Evolutionary conservation across 768 basidiomycete species (phyloP).

Genomic region (Lactifluus rugatus): DNA sequence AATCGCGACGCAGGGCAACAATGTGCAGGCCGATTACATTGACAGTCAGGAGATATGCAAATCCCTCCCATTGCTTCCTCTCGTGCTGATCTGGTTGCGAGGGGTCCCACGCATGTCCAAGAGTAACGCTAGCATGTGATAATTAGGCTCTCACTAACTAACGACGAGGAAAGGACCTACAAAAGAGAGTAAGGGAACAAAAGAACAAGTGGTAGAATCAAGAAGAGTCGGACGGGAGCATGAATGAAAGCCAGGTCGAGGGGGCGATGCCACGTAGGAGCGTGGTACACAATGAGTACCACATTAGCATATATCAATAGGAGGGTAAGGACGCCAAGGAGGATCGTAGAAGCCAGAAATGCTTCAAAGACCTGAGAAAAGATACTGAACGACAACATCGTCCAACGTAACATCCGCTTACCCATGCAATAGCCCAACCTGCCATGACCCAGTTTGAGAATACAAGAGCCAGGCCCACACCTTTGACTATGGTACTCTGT

Average conservation of each 20-base stretch:
- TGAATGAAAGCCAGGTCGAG: slow-evolving; percentile 80
- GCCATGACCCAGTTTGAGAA: slow-evolving; percentile 75
- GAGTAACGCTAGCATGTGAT: slow-evolving; percentile 44
- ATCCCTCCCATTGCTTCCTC: slow-evolving; percentile 62
- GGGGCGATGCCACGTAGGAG: slow-evolving; percentile 46
- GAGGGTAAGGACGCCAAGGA: slow-evolving; percentile 61
- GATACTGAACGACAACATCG: background rate
- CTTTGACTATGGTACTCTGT: slow-evolving; percentile 60
- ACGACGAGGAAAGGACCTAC: slow-evolving; percentile 23
- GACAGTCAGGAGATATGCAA: slow-evolving; percentile 54
- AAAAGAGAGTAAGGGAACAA: slow-evolving; percentile 57
- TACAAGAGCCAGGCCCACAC: slow-evolving; percentile 70
- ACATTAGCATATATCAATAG: slow-evolving; percentile 73
- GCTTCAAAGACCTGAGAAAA: slow-evolving; percentile 50
- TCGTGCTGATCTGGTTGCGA: slow-evolving; percentile 44
- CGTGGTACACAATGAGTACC: slow-evolving; percentile 63
- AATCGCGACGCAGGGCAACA: slow-evolving; percentile 46
- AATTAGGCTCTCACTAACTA: background rate
- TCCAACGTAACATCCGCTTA: slow-evolving; percentile 24
- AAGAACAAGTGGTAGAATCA: slow-evolving; percentile 40
- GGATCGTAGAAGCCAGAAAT: slow-evolving; percentile 67
- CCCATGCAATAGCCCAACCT: slow-evolving; percentile 71
- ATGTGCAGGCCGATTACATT: slow-evolving; percentile 45
- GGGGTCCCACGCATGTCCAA: slow-evolving; percentile 53
- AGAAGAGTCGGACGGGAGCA: slow-evolving; percentile 70